These are phyloP conservation scores for Themeda triandra DNA, from an alignment of 176 grass and related monocot genomes.

Conservation along the genomic window DNA sequence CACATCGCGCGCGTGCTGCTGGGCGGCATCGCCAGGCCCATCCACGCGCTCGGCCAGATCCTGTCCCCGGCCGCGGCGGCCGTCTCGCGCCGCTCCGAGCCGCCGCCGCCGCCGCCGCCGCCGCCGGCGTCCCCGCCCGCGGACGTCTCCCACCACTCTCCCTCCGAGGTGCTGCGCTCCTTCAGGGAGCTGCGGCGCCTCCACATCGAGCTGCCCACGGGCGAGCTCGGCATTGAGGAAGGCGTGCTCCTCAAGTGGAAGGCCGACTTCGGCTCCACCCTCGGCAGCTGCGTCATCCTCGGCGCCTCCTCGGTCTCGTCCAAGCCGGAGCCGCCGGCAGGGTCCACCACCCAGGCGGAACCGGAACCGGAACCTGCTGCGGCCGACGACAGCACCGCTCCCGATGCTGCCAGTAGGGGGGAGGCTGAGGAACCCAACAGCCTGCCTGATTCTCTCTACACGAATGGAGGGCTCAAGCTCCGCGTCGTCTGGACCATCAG, in stretches of 20 bases:
- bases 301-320: constrained; percentile 61
- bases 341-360: neutral
- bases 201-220: constrained; percentile 75
- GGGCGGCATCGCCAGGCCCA: constrained; percentile 63
- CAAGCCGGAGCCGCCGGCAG: neutral
- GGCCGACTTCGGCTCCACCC: constrained; percentile 81
- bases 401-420: constrained; percentile 4
- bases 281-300: constrained; percentile 76
- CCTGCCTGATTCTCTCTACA: constrained; percentile 66
- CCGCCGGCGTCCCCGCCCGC: neutral
- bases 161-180: constrained; percentile 78
- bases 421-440: too few species aligned
- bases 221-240: constrained; percentile 79
- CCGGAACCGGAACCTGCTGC: neutral
- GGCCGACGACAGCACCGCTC: neutral
- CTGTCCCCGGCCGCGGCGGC: constrained; percentile 48
- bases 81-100: constrained; percentile 13
- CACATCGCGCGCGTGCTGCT: constrained; percentile 62
- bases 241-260: constrained; percentile 91
- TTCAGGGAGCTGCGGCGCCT: constrained; percentile 82
- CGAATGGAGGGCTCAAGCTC: constrained; percentile 62
- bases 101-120: neutral
- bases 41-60: constrained; percentile 84
- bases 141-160: constrained; percentile 80
- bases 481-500: constrained; percentile 96